Evolutionary conservation across 2,329 filamentous ascomycete species (phyloP), one percentile per base, ranked within the genome.

Genomic region (Colletotrichum ledebouriae): DNA sequence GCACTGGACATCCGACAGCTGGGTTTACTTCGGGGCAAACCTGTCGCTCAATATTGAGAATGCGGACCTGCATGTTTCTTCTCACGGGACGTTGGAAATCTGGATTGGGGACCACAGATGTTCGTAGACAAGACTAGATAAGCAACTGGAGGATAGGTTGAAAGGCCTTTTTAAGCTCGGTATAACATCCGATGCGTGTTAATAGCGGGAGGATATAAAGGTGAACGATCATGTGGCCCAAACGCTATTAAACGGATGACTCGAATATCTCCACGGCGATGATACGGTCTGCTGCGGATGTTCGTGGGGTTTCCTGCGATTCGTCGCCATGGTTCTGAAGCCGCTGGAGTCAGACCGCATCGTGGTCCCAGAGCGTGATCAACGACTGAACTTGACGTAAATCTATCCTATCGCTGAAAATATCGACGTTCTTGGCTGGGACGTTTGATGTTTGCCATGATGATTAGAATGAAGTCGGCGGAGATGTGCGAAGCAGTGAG

Each of bases 31-130:
- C 12, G 4, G 20, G 25, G 17, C 20, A 13, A n/a, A 47, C 5
- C n/a, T 17, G 12, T 55, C 46, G 20, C 44, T 37, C 44, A 25
- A 12, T 33, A 25, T 17, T 60, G 59, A 44, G 15, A 37, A 33
- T 58, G 53, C 15, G 25, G 37, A 39, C 44, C 46, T 53, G 55
- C 62, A 59, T 46, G n/a, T 20, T 63, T 63, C 52, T 6, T 46
- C 17, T 57, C 50, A 37, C 52, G 42, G 59, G 41, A 61, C n/a
- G 59, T 61, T 15, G 20, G 47, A 53, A 9, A n/a, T 6, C 59
- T 39, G 49, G 29, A 20, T 17, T 15, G 44, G 37, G 37, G 22
- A 13, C 9, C 37, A 52, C 33, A 13, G 46, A n/a, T 37, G 6
- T 41, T 41, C 34, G 52, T 15, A 11, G 17, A 55, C 33, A 39